These are phyloP conservation scores for Auricularia sp. DNA, from an alignment of 768 basidiomycete genomes.

Conservation along the genomic window DNA sequence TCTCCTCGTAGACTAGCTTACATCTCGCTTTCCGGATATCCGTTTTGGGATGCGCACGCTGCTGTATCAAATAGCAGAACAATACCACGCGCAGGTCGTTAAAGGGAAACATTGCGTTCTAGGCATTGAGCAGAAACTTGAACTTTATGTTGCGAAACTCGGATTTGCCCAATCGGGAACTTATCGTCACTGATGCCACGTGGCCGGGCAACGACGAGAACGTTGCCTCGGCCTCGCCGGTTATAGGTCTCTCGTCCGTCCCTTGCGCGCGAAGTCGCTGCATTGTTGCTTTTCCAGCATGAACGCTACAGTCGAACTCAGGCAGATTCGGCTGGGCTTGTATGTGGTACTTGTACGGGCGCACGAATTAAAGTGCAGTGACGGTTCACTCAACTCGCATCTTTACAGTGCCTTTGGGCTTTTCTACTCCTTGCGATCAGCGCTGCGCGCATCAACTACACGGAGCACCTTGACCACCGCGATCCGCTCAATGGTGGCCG, in stretches of 20 bases:
- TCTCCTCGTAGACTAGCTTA: too few relatives aligned
- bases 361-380: neutral
- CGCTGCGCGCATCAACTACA: slow-evolving; percentile 18
- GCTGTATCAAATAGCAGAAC: too few relatives aligned
- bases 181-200: neutral
- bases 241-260: neutral
- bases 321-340: neutral
- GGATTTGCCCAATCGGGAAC: too few relatives aligned
- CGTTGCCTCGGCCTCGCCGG: neutral
- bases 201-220: neutral
- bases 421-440: slow-evolving; percentile 15
- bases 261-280: neutral
- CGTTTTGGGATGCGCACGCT: too few relatives aligned
- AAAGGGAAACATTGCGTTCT: too few relatives aligned
- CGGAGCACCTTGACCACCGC: slow-evolving; percentile 15
- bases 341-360: neutral
- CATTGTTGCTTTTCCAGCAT: neutral
- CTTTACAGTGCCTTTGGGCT: neutral
- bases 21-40: too few relatives aligned
- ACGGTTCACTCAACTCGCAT: neutral
- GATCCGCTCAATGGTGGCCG: slow-evolving; percentile 20
- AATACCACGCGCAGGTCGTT: too few relatives aligned
- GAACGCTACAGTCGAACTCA: neutral
- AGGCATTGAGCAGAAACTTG: too few relatives aligned
- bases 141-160: too few relatives aligned